Conservation (phyloP, 1,284 basidiomycete species). For the Papiliotrema terrestris region DNA sequence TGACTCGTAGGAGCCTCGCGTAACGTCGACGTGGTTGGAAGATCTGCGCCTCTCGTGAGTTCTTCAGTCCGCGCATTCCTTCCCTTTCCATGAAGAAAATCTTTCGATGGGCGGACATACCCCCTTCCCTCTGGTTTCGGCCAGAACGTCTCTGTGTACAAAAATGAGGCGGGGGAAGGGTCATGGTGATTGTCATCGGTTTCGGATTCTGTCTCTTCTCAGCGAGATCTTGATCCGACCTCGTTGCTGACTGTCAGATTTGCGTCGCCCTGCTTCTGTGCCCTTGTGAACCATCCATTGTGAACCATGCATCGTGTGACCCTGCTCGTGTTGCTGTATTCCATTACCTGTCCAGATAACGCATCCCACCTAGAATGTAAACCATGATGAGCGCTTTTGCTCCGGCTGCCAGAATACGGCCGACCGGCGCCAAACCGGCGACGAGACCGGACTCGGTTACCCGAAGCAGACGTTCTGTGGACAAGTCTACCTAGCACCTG, state of each 20-base stretch:
- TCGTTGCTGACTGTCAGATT: not conserved
- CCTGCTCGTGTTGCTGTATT: too few species aligned
- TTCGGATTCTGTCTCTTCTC: slow-evolving; percentile 12
- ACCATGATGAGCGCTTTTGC: too few species aligned
- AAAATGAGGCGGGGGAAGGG: slow-evolving; percentile 30
- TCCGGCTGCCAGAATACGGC: too few species aligned
- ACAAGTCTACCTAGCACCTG: too few species aligned
- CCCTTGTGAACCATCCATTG: not conserved
- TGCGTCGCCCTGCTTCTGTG: not conserved
- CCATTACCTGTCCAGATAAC: too few species aligned
- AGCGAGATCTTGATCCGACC: not conserved
- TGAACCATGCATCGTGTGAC: too few species aligned
- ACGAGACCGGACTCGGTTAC: too few species aligned
- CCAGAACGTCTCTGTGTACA: slow-evolving; percentile 31
- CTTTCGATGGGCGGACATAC: slow-evolving; percentile 35
- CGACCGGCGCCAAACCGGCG: too few species aligned
- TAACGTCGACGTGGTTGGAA: not conserved
- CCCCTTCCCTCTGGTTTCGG: slow-evolving; percentile 11
- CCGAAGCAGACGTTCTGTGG: too few species aligned
- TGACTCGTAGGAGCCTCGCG: not conserved
- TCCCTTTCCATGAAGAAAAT: slow-evolving; percentile 19
- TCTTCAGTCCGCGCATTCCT: not conserved
- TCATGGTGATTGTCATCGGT: slow-evolving; percentile 32
- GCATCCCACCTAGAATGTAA: too few species aligned
- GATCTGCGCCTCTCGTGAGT: not conserved